These are phyloP conservation scores for Basipetospora chlamydospora DNA, from an alignment of 2,329 filamentous ascomycete species.

Conservation along the genomic window DNA sequence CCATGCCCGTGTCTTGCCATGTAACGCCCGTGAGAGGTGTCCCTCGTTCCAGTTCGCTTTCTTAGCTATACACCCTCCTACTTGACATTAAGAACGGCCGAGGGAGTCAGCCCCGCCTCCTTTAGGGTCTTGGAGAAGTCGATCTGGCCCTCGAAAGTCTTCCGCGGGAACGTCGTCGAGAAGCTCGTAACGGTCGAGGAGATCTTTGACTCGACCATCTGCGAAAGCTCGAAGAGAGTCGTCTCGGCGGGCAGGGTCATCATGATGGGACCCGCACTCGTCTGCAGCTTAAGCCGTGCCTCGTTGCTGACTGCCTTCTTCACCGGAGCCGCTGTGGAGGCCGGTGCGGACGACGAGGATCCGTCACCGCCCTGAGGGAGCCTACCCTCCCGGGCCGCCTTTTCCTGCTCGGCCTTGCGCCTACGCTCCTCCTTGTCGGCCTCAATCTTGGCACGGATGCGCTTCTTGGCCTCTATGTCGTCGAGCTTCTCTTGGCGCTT, in stretches of 20 bases:
- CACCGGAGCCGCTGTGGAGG: slow-evolving; percentile 30
- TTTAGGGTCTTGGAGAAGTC: slow-evolving; percentile 87
- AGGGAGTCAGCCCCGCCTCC: slow-evolving; percentile 81
- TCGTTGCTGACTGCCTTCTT: slow-evolving; percentile 65
- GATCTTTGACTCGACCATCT: slow-evolving; percentile 56
- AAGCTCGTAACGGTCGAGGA: slow-evolving; percentile 62
- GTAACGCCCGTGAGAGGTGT: too few species aligned
- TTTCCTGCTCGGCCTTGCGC: slow-evolving; percentile 71
- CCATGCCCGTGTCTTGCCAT: too few species aligned
- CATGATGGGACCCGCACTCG: slow-evolving; percentile 57
- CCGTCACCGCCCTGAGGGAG: too few species aligned
- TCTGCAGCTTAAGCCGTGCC: slow-evolving; percentile 70
- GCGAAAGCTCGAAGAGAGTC: slow-evolving; percentile 82
- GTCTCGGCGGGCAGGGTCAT: slow-evolving; percentile 84
- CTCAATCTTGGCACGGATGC: slow-evolving; percentile 86
- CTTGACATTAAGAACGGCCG: slow-evolving; percentile 71
- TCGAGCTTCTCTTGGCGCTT: slow-evolving; percentile 81
- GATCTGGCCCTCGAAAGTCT: slow-evolving; percentile 51
- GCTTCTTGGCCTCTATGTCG: slow-evolving; percentile 72
- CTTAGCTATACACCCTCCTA: slow-evolving; percentile 21
- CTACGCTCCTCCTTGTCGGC: slow-evolving; percentile 84
- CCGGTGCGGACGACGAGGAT: slow-evolving; percentile 18
- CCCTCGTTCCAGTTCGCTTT: too few species aligned
- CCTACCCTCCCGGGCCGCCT: slow-evolving; percentile 72
- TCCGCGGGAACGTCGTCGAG: slow-evolving; percentile 73